A percentile compares a stretch with the other conserved stretches of the same genome.
These are phyloP conservation scores for Ambrosia artemisiifolia DNA, from an alignment of 129 eudicot species.

Conservation along the genomic window DNA sequence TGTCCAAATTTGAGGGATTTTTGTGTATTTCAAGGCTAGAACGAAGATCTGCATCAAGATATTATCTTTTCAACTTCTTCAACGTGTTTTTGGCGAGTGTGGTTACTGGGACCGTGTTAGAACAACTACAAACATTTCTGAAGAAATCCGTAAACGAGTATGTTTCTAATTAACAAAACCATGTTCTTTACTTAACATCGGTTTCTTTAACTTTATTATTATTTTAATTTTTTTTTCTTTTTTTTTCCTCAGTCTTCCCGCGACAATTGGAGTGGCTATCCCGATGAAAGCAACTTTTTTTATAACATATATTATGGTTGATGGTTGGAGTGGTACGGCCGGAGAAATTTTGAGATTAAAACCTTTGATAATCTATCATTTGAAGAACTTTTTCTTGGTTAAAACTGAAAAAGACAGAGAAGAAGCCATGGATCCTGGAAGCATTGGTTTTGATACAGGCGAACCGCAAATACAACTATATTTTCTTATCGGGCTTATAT, in stretches of 20 bases:
- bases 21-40: constrained; percentile 67
- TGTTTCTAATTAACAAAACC: constrained; percentile 17
- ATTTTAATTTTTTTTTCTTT: background rate
- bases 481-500: constrained; percentile 82
- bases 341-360: constrained; percentile 87
- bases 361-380: constrained; percentile 75
- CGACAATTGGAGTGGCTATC: constrained; percentile 73
- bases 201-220: background rate
- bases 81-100: constrained; percentile 86
- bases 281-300: constrained; percentile 97
- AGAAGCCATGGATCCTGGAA: constrained; percentile 95
- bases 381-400: constrained; percentile 84
- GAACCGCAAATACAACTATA: constrained; percentile 95
- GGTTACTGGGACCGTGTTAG: constrained; percentile 75
- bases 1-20: constrained; percentile 93
- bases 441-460: constrained; percentile 80
- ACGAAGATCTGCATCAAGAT: constrained; percentile 83
- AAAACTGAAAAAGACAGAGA: constrained; percentile 95
- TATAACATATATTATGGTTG: constrained; percentile 91
- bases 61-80: constrained; percentile 74
- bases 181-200: background rate
- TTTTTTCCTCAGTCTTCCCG: constrained; percentile 51
- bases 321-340: constrained; percentile 98
- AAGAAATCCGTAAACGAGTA: constrained; percentile 70
- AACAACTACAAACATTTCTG: constrained; percentile 68